Percentiles rank a stretch among this genome's conserved stretches.
phyloP scores from a whole-genome alignment of 1,139 yeast species.

The Kodamaea ohmeri region DNA sequence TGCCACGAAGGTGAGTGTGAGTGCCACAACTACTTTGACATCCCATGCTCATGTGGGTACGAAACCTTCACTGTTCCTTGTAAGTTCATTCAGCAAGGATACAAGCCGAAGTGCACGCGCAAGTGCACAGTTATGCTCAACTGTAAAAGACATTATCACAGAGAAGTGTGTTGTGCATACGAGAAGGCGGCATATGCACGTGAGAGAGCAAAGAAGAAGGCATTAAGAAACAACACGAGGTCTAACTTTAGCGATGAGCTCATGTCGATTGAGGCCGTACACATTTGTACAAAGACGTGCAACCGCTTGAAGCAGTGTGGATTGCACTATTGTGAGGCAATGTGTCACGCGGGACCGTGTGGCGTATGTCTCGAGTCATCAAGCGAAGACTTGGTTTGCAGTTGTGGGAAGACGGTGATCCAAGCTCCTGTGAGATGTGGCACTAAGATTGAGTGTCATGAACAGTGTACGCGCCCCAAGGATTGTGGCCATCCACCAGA shows the following conservation, averaged over 20 bases:
- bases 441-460: constrained; percentile 64
- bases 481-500: constrained; percentile 76
- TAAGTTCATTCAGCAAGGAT: constrained; percentile 48
- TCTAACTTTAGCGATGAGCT: constrained; percentile 43
- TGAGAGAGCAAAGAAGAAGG: constrained; percentile 55
- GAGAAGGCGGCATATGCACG: constrained; percentile 64
- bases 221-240: constrained; percentile 40
- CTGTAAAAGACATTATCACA: constrained; percentile 81
- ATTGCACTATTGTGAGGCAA: constrained; percentile 64
- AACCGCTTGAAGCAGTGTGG: constrained; percentile 69
- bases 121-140: constrained; percentile 74
- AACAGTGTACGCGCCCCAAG: constrained; percentile 61
- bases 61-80: constrained; percentile 62
- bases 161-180: constrained; percentile 63
- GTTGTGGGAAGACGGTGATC: constrained; percentile 79
- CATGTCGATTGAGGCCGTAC: constrained; percentile 69
- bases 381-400: constrained; percentile 75
- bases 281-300: constrained; percentile 73
- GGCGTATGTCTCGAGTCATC: constrained; percentile 82
- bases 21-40: constrained; percentile 50
- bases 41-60: constrained; percentile 52
- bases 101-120: constrained; percentile 61
- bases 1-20: constrained; percentile 82
- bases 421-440: constrained; percentile 93
- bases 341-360: constrained; percentile 85